Evolutionary conservation across 345 rosid genomes (phyloP).

Genomic region (Geranium rotundifolium): DNA sequence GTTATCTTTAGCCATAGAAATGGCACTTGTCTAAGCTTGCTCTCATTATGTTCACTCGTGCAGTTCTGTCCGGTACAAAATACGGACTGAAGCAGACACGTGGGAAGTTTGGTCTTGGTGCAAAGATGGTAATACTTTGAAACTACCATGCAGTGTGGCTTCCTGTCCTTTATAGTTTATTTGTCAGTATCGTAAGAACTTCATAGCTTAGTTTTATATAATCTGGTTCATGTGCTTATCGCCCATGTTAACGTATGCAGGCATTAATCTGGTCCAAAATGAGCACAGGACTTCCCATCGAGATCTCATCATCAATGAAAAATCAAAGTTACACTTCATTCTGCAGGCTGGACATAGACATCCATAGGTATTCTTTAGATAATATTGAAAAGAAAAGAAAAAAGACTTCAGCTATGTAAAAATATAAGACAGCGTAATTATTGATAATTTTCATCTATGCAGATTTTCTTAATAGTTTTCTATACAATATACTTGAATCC

Average conservation of each 20-base stretch:
- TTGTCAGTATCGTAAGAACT: neutral
- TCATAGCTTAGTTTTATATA: neutral
- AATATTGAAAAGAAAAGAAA: conserved; percentile 5
- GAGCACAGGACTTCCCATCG: conserved; percentile 97
- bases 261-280: conserved; percentile 98
- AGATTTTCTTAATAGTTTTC: neutral
- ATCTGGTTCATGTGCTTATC: conserved; percentile 7
- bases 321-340: conserved; percentile 59
- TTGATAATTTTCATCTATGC: neutral
- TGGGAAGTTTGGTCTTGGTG: conserved; percentile 98
- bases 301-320: conserved; percentile 82
- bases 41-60: conserved; percentile 16
- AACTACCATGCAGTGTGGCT: neutral
- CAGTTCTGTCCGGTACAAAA: conserved; percentile 90
- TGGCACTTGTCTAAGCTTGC: conserved; percentile 6
- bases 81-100: conserved; percentile 98
- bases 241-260: conserved; percentile 30
- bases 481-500: neutral
- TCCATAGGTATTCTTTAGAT: conserved; percentile 51
- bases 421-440: neutral
- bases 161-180: neutral
- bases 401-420: neutral
- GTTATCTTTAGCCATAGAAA: neutral
- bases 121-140: conserved; percentile 67
- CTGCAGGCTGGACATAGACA: conserved; percentile 95